phyloP scores from a whole-genome alignment of 2,329 filamentous ascomycete species.

The Elsinoe ampelina region DNA sequence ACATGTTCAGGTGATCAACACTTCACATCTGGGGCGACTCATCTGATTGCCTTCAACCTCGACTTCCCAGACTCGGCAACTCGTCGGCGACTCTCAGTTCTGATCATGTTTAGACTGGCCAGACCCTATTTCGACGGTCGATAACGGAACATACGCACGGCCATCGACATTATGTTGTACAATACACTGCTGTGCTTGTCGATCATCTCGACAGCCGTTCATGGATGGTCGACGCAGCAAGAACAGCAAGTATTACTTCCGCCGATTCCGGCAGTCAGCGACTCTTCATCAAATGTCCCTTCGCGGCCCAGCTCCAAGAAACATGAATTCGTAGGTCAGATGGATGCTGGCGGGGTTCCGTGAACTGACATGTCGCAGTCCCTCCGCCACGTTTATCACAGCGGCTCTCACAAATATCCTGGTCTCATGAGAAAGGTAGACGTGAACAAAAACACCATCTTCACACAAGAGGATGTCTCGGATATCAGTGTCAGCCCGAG shows the following conservation, averaged over 20 bases:
- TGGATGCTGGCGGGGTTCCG: neutral
- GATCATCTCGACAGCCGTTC: neutral
- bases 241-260: conserved; percentile 16
- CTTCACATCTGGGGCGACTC: no score
- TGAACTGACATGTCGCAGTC: conserved; percentile 32
- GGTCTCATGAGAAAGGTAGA: conserved; percentile 68
- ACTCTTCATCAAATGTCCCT: neutral
- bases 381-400: conserved; percentile 85
- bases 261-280: neutral
- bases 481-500: neutral
- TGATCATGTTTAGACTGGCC: no score
- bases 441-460: conserved; percentile 32
- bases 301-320: neutral
- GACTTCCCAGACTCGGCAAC: no score
- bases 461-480: neutral
- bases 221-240: neutral
- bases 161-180: neutral
- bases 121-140: no score
- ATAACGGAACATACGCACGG: no score
- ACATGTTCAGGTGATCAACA: no score
- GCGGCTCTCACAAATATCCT: conserved; percentile 73
- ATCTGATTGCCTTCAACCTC: no score
- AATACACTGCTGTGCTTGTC: neutral
- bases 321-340: conserved; percentile 23
- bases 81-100: no score